A percentile compares a stretch with the other conserved stretches of the same genome.
Evolutionary conservation across 768 basidiomycete genomes (phyloP).

Genomic region (Tephrocybe sp.): DNA sequence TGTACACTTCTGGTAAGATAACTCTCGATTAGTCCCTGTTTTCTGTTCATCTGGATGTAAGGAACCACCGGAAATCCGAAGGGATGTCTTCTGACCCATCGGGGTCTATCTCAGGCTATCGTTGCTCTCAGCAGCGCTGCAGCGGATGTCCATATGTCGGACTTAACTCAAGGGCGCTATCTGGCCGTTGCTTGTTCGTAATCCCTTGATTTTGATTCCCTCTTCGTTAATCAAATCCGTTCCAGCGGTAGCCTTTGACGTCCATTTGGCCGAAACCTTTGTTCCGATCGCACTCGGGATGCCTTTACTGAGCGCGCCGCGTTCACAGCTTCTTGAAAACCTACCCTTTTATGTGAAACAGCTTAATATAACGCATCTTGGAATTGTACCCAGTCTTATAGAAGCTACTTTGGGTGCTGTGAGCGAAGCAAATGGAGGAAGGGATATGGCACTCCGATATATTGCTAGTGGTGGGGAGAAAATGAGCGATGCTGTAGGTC

Average conservation of each 20-base stretch:
- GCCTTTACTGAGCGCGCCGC: slow-evolving; percentile 40
- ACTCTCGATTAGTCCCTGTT: neutral
- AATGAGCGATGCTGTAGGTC: slow-evolving; percentile 47
- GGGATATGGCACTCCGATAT: slow-evolving; percentile 35
- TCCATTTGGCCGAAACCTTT: slow-evolving; percentile 47
- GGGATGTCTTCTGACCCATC: slow-evolving; percentile 43
- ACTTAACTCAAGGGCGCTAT: slow-evolving; percentile 29
- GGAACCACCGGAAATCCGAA: slow-evolving; percentile 55
- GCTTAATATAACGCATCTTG: slow-evolving; percentile 46
- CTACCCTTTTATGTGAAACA: slow-evolving; percentile 36
- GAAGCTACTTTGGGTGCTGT: slow-evolving; percentile 45
- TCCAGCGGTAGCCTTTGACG: slow-evolving; percentile 52
- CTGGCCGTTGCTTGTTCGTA: slow-evolving; percentile 43
- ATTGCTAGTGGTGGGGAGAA: slow-evolving; percentile 54
- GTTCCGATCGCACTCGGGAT: slow-evolving; percentile 43
- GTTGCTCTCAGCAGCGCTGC: slow-evolving; percentile 32
- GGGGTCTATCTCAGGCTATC: slow-evolving; percentile 30
- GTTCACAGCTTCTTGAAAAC: slow-evolving; percentile 43
- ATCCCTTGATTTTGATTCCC: neutral
- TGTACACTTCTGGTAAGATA: slow-evolving; percentile 50
- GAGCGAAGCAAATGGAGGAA: slow-evolving; percentile 20
- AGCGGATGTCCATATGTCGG: slow-evolving; percentile 27
- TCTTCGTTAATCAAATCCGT: slow-evolving; percentile 3
- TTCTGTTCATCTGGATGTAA: slow-evolving; percentile 10
- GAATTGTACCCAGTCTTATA: slow-evolving; percentile 52